phyloP scores from a whole-genome alignment of 805 yeast species.

The Saccharomycopsis babjevae region DNA sequence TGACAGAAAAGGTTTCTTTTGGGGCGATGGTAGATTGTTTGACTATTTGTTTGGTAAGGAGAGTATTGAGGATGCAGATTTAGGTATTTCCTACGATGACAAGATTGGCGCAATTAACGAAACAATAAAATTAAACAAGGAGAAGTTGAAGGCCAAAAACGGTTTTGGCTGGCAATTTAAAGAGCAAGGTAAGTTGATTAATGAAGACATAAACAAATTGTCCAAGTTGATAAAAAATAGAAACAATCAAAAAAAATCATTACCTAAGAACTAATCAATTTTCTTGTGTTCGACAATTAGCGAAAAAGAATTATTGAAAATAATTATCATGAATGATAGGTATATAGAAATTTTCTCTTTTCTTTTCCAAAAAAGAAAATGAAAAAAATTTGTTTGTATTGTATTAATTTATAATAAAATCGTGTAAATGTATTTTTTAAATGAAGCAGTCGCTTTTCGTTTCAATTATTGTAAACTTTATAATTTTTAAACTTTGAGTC shows the following conservation, averaged over 20 bases:
- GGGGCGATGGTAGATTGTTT: slow-evolving; percentile 86
- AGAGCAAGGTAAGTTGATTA: slow-evolving; percentile 16
- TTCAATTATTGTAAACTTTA: too few relatives aligned
- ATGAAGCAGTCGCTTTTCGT: too few relatives aligned
- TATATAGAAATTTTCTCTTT: too few relatives aligned
- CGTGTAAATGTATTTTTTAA: not conserved
- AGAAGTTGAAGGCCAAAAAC: slow-evolving; percentile 5
- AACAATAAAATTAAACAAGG: slow-evolving; percentile 18
- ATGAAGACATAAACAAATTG: slow-evolving; percentile 10
- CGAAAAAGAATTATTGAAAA: too few relatives aligned
- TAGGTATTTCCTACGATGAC: slow-evolving; percentile 54
- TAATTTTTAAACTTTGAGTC: too few relatives aligned
- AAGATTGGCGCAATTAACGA: slow-evolving; percentile 40
- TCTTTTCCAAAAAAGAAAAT: too few relatives aligned
- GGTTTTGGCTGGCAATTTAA: slow-evolving; percentile 18
- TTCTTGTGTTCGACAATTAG: too few relatives aligned
- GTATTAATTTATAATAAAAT: not conserved
- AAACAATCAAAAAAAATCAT: not conserved
- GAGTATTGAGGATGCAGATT: slow-evolving; percentile 64
- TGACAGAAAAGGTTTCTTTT: slow-evolving; percentile 80
- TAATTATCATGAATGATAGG: too few relatives aligned
- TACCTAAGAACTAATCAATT: not conserved
- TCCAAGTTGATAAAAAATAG: slow-evolving; percentile 3
- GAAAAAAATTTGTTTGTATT: too few relatives aligned
- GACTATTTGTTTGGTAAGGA: slow-evolving; percentile 78